These are phyloP conservation scores for Starmerella asiatica DNA, from an alignment of 805 yeast species.

Conservation along the genomic window DNA sequence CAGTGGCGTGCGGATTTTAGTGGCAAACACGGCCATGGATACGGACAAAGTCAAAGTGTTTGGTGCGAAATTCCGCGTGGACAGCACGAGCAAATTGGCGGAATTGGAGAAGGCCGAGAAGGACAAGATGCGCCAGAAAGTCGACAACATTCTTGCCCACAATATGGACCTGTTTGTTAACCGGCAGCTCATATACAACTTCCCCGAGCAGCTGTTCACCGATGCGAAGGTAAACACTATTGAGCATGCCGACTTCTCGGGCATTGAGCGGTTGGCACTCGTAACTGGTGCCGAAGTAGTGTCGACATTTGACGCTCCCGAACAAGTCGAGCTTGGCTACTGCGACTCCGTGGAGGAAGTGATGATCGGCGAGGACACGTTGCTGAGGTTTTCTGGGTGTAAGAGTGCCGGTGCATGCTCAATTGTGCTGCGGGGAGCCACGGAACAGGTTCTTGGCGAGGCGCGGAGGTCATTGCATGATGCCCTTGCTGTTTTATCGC, in stretches of 20 bases:
- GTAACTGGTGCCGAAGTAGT: constrained; percentile 98
- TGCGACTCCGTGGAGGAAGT: constrained; percentile 86
- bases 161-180: constrained; percentile 83
- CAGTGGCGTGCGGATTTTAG: constrained; percentile 63
- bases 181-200: constrained; percentile 92
- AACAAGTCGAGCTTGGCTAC: constrained; percentile 67
- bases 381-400: constrained; percentile 89
- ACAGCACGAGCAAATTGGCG: constrained; percentile 85
- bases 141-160: constrained; percentile 76
- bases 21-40: constrained; percentile 87
- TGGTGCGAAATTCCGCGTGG: constrained; percentile 96
- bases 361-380: constrained; percentile 81
- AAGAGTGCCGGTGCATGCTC: constrained; percentile 95
- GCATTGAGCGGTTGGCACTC: constrained; percentile 87
- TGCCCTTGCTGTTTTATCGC: constrained; percentile 88
- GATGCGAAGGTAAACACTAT: constrained; percentile 80
- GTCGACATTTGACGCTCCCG: constrained; percentile 90
- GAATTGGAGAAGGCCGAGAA: constrained; percentile 89
- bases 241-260: constrained; percentile 97
- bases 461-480: constrained; percentile 95
- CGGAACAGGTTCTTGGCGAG: constrained; percentile 90
- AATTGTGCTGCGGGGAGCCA: constrained; percentile 90
- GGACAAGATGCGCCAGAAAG: constrained; percentile 80
- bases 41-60: constrained; percentile 95
- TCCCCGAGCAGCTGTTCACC: constrained; percentile 90